Evolutionary conservation across 2,329 filamentous ascomycete species (phyloP).

Genomic region (Blastomyces silverae): DNA sequence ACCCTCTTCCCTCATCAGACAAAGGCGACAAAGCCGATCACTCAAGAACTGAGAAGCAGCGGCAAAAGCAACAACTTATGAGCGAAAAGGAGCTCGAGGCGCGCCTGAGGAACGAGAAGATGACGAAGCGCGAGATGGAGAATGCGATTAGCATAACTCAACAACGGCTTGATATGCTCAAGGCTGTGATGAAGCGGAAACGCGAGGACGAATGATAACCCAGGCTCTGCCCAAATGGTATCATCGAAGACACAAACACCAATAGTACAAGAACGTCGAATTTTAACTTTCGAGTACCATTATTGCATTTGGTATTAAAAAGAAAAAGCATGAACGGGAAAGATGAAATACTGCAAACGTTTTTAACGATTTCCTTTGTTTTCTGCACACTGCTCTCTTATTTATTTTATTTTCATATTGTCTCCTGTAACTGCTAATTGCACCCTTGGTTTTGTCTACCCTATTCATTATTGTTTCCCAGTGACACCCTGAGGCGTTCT

Average conservation of each 20-base stretch:
- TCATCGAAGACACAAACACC: constrained; percentile 16
- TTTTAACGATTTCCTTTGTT: constrained; percentile 1
- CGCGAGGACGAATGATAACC: constrained; percentile 19
- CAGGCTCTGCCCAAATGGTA: background rate
- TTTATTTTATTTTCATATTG: background rate
- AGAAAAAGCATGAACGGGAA: background rate
- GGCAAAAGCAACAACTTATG: constrained; percentile 32
- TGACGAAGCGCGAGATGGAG: constrained; percentile 66
- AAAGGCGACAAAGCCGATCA: background rate
- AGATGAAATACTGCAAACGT: background rate
- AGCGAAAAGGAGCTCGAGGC: constrained; percentile 47
- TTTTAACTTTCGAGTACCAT: constrained; percentile 10
- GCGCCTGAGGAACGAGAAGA: constrained; percentile 56
- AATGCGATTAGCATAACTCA: constrained; percentile 82
- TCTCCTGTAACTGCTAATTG: background rate
- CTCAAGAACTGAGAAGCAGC: constrained; percentile 17
- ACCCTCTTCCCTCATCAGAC: constrained; percentile 20
- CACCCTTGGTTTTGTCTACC: background rate
- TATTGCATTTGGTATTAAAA: background rate
- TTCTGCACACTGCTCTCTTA: background rate
- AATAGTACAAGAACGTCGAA: background rate
- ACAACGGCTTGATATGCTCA: constrained; percentile 70
- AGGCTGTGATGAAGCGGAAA: constrained; percentile 60
- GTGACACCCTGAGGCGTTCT: background rate
- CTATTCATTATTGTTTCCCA: background rate